These are phyloP conservation scores for Blepharisma undulans DNA, from an alignment of 169 alveolate genomes.

Conservation along the genomic window DNA sequence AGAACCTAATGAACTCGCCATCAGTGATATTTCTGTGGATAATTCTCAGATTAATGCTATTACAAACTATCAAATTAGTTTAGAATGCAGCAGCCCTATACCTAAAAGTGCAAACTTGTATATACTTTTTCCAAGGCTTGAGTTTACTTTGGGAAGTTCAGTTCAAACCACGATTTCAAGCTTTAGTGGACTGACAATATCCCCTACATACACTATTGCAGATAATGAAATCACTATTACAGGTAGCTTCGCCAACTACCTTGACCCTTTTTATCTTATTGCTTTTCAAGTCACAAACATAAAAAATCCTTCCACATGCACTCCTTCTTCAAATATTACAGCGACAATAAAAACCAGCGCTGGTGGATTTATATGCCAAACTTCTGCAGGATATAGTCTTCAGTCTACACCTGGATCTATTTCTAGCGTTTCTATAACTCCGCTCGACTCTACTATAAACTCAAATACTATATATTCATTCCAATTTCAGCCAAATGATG, in stretches of 20 bases:
- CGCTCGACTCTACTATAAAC: not conserved
- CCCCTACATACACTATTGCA: not conserved
- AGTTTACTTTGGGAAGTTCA: not conserved
- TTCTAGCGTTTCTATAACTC: not conserved
- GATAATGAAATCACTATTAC: not conserved
- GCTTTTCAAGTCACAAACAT: not conserved
- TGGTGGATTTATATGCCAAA: not conserved
- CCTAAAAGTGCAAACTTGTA: not conserved
- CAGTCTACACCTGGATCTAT: conserved; percentile 34
- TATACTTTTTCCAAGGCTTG: not conserved
- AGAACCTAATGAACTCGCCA: not conserved
- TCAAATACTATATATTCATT: not conserved
- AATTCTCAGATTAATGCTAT: not conserved
- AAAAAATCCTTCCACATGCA: conserved; percentile 20
- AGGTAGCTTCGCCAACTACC: not conserved
- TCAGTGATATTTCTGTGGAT: not conserved
- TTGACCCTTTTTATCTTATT: not conserved
- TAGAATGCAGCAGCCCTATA: not conserved
- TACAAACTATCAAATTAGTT: not conserved
- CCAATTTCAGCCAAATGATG: not conserved
- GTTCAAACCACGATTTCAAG: not conserved
- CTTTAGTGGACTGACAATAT: not conserved
- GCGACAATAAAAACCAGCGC: not conserved
- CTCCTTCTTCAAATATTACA: conserved; percentile 16
- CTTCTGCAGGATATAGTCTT: not conserved